These are phyloP conservation scores for Millerago galiae DNA, from an alignment of 805 yeast species.

Conservation along the genomic window DNA sequence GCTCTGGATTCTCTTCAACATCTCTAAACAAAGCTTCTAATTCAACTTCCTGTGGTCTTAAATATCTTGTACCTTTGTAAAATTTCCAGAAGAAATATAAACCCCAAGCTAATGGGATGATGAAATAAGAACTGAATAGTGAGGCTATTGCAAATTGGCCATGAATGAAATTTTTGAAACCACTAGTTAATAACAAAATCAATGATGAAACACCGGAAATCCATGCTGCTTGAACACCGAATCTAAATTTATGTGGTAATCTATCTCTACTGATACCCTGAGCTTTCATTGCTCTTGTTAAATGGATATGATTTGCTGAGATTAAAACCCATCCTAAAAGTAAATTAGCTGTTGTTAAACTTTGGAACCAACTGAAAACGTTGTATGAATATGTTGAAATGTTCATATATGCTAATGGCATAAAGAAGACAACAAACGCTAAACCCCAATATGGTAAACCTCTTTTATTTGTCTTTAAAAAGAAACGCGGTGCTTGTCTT, in stretches of 20 bases:
- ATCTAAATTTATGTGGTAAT: conserved; percentile 27
- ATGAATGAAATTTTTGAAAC: conserved; percentile 27
- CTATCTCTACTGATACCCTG: conserved; percentile 30
- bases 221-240: conserved; percentile 27
- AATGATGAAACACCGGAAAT: conserved; percentile 22
- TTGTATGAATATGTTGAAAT: conserved; percentile 20
- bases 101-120: conserved; percentile 21
- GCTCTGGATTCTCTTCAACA: conserved; percentile 24
- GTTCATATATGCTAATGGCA: conserved; percentile 31
- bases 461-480: conserved; percentile 26
- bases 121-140: conserved; percentile 11
- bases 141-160: conserved; percentile 18
- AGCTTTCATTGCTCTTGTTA: conserved; percentile 30
- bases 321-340: conserved; percentile 27
- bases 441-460: conserved; percentile 31
- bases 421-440: conserved; percentile 20
- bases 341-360: conserved; percentile 25
- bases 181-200: conserved; percentile 29
- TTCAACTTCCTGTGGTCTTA: conserved; percentile 35
- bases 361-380: conserved; percentile 30
- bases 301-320: conserved; percentile 24
- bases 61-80: conserved; percentile 25
- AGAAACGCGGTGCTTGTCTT: conserved; percentile 31
- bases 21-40: conserved; percentile 26
- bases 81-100: conserved; percentile 29